Evolutionary conservation across 179 eudicot genomes (phyloP), one percentile per base, ranked within the genome.

Genomic region (Corrigiola litoralis): DNA sequence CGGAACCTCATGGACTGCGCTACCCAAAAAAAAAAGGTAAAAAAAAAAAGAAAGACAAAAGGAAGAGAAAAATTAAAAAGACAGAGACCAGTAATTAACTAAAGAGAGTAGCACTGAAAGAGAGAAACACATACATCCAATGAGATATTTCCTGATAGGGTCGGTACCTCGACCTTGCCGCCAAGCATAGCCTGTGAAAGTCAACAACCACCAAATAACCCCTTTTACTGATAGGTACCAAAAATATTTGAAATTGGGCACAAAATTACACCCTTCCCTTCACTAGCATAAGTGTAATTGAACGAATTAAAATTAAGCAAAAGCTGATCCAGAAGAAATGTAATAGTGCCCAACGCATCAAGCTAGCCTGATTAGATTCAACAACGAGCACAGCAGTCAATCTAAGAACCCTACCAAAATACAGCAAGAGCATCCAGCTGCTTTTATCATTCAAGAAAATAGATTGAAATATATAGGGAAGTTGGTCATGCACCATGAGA

Each of bases 141-240:
- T 24, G 79, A 76, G 52, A 54, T 58, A 69, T 72, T 85, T 58
- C 88, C 96, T 2, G 77, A 55, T 52, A 92, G 67, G 59, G 96
- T 85, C 46, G 96, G 90, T 31, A 92, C 96, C 69, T 85, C 90
- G 57, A 89, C 90, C 73, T 82, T 81, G 68, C 95, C 98, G 46
- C 98, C 98, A 77, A 84, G 89, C 62, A 92, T 79, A 65, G 98
- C 98, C 98, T 92, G 83, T 66, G 59, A 36, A 53, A 56, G 55
- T 63, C 21, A 65, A 58, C 20, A 61, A 33, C 57, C 45, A 70
- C 27, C 17, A 41, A 67, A 4, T 34, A 57, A n/a, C 5, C 54
- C n/a, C 17, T 21, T 61, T 31, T 24, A 58, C 60, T 14, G 17
- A 14, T 7, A 28, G 12, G 17, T 31, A 28, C 57, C 48, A 41